phyloP scores from a whole-genome alignment of 78 protist genomes.

The Dictyostelium firmibasis region DNA sequence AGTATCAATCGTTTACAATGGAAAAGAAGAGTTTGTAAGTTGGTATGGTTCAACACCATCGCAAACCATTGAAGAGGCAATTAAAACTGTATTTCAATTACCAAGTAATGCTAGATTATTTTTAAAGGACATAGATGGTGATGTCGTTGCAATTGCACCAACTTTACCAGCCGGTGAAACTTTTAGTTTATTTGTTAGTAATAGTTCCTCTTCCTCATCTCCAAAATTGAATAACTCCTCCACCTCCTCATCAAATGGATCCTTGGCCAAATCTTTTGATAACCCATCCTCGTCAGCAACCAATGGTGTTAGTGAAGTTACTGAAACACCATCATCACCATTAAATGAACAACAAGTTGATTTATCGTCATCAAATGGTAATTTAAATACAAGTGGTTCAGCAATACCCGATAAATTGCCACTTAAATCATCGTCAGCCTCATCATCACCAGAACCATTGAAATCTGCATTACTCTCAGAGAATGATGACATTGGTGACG shows the following conservation, averaged over 20 bases:
- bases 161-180: slow-evolving; percentile 53
- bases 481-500: neutral
- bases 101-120: slow-evolving; percentile 11
- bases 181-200: slow-evolving; percentile 17
- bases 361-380: neutral
- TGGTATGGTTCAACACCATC: slow-evolving; percentile 62
- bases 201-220: neutral
- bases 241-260: neutral
- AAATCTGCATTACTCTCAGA: neutral
- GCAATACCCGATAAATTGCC: neutral
- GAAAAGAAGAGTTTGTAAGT: slow-evolving; percentile 26
- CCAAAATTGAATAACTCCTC: too few relatives aligned
- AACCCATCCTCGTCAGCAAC: neutral
- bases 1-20: slow-evolving; percentile 15
- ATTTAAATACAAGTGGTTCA: neutral
- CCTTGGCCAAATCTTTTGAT: neutral
- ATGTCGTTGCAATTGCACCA: slow-evolving; percentile 63
- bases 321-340: neutral
- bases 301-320: too few relatives aligned
- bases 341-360: slow-evolving; percentile 7
- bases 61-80: slow-evolving; percentile 63
- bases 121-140: slow-evolving; percentile 55
- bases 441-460: slow-evolving; percentile 7
- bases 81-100: slow-evolving; percentile 44
- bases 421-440: neutral